Conservation (phyloP, 139 green algal species). For the Pseudopediastrum boryanum region DNA sequence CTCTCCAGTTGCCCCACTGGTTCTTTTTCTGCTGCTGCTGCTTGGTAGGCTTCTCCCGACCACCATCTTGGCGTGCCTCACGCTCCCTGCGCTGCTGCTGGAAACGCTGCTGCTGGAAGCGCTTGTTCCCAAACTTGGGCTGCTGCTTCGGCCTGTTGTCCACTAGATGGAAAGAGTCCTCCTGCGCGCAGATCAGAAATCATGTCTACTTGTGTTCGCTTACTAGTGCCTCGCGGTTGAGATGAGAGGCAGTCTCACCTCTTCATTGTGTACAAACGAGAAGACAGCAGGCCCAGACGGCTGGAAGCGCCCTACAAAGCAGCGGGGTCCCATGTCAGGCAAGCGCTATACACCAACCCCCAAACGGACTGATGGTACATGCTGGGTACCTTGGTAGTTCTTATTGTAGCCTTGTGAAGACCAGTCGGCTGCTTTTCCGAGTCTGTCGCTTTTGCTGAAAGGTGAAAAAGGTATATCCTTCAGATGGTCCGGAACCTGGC, state of each 20-base stretch:
- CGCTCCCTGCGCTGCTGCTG: slow-evolving; percentile 64
- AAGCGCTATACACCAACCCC: neutral
- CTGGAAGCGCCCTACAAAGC: too few relatives aligned
- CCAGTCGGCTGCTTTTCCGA: slow-evolving; percentile 76
- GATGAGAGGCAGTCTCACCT: slow-evolving; percentile 79
- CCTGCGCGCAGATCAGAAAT: slow-evolving; percentile 54
- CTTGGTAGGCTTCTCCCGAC: slow-evolving; percentile 37
- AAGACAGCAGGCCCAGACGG: slow-evolving; percentile 75
- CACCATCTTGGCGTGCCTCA: slow-evolving; percentile 50
- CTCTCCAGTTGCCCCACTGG: slow-evolving; percentile 54
- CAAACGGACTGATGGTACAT: too few relatives aligned
- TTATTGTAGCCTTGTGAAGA: too few relatives aligned
- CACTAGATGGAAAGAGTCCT: slow-evolving; percentile 96
- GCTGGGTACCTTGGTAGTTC: too few relatives aligned
- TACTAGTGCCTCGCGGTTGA: too few relatives aligned
- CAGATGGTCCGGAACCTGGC: slow-evolving; percentile 78
- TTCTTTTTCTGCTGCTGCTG: slow-evolving; percentile 47
- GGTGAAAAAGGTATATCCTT: slow-evolving; percentile 95
- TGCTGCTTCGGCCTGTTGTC: slow-evolving; percentile 85
- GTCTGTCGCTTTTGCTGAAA: slow-evolving; percentile 91
- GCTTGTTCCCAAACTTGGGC: slow-evolving; percentile 58
- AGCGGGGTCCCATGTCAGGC: neutral
- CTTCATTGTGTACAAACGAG: slow-evolving; percentile 95
- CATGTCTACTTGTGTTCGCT: neutral
- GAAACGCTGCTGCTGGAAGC: slow-evolving; percentile 72